These are phyloP conservation scores for Candida schatavii DNA, from an alignment of 805 yeast species.

Conservation along the genomic window DNA sequence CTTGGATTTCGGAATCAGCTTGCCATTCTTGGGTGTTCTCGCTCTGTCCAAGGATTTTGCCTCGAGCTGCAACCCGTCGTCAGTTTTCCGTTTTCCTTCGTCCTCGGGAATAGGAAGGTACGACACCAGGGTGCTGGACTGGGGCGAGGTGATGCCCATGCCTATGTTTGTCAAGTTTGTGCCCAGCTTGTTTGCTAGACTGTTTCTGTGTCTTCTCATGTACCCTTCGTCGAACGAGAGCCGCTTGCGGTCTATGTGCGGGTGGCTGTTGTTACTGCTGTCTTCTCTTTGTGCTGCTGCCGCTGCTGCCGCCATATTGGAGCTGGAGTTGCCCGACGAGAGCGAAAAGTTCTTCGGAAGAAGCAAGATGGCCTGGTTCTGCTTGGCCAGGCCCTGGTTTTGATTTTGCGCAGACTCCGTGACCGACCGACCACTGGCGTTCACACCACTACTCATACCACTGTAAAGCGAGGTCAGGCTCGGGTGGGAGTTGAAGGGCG, in stretches of 20 bases:
- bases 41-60: too few species aligned
- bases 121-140: constrained; percentile 1
- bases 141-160: constrained; percentile 8
- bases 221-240: constrained; percentile 23
- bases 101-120: constrained; percentile 1
- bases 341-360: constrained; percentile 48
- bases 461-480: constrained; percentile 8
- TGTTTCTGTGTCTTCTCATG: constrained; percentile 5
- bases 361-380: constrained; percentile 45
- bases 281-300: constrained; percentile 3
- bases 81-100: too few species aligned
- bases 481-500: constrained; percentile 15
- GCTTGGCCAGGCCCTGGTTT: neutral
- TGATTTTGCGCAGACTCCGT: constrained; percentile 12
- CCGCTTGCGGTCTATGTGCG: constrained; percentile 20
- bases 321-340: constrained; percentile 9
- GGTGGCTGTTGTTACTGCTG: too few species aligned
- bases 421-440: neutral
- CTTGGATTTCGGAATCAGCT: too few species aligned
- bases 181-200: constrained; percentile 3
- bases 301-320: neutral
- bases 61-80: too few species aligned
- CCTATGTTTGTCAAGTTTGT: constrained; percentile 18
- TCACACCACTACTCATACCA: neutral
- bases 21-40: too few species aligned